Evolutionary conservation across 2,329 filamentous ascomycete species (phyloP).

Genomic region (Exophiala phaeomuriformis): DNA sequence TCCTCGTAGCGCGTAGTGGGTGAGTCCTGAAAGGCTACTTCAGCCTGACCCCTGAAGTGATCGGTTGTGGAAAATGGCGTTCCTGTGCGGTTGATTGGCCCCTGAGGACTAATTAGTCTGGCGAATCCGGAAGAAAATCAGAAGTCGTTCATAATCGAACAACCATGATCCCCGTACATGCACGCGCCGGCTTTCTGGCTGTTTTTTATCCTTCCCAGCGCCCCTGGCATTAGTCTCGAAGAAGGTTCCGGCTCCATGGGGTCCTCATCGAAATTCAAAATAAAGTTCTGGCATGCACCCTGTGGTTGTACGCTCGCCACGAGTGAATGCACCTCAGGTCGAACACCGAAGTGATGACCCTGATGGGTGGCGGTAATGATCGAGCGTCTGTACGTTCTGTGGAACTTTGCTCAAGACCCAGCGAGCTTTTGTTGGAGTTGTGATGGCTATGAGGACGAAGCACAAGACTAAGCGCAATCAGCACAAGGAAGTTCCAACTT

Average conservation of each 20-base stretch:
- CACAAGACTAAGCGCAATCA: too few species aligned
- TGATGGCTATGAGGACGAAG: too few species aligned
- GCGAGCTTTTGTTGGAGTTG: too few species aligned
- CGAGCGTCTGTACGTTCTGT: too few species aligned
- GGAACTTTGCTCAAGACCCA: too few species aligned
- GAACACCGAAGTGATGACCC: too few species aligned
- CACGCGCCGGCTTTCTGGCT: neutral
- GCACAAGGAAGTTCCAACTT: too few species aligned
- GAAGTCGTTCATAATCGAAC: neutral
- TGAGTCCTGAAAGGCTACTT: slow-evolving; percentile 8
- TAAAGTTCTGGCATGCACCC: too few species aligned
- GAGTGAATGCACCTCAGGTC: too few species aligned
- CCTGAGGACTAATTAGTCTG: slow-evolving; percentile 5
- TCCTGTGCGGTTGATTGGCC: slow-evolving; percentile 6
- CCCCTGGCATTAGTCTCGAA: neutral
- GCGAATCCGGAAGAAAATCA: neutral
- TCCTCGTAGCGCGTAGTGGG: slow-evolving; percentile 9
- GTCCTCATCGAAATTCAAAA: too few species aligned
- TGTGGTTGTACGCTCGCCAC: too few species aligned
- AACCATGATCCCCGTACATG: neutral
- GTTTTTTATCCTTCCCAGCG: neutral
- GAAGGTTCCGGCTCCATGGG: neutral
- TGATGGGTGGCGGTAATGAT: too few species aligned
- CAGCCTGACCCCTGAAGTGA: slow-evolving; percentile 16
- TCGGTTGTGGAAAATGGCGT: slow-evolving; percentile 3